Conservation (phyloP, 139 green algal genomes). For the Chlorella sp. region DNA sequence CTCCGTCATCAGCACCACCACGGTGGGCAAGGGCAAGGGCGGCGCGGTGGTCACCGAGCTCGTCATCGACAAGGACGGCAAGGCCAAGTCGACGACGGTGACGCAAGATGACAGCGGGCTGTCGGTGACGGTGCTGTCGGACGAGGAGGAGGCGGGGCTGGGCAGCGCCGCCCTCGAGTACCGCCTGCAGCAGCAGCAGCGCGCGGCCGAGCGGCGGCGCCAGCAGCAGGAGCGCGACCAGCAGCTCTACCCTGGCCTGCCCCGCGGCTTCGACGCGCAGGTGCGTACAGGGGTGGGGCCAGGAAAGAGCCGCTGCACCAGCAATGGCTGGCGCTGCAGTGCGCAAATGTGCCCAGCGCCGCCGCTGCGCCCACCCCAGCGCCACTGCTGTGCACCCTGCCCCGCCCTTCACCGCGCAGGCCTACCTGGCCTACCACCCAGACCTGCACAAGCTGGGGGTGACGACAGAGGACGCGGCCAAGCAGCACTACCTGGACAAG, state of each 20-base stretch:
- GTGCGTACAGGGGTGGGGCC: too few relatives aligned
- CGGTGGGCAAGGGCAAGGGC: neutral
- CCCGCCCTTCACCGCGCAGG: conserved; percentile 10
- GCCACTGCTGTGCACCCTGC: neutral
- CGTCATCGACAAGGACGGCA: conserved; percentile 1
- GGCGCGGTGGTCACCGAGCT: conserved; percentile 17
- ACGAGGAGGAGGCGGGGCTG: too few relatives aligned
- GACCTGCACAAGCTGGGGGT: conserved; percentile 47
- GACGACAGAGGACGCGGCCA: conserved; percentile 28
- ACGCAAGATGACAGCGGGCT: neutral
- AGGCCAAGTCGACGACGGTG: neutral
- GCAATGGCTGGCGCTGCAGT: too few relatives aligned
- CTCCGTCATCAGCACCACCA: conserved; percentile 22
- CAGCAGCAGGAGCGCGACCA: neutral
- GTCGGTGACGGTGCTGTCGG: conserved; percentile 9
- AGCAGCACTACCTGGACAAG: conserved; percentile 50
- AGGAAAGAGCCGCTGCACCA: too few relatives aligned
- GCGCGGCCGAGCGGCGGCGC: neutral
- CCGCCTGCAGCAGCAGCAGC: neutral
- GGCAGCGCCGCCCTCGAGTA: neutral
- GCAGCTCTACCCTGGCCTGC: conserved; percentile 22
- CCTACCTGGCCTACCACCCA: conserved; percentile 62
- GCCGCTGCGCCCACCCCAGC: neutral
- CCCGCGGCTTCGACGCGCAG: conserved; percentile 23
- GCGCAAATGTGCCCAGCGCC: too few relatives aligned